Conservation (phyloP, 2,329 filamentous ascomycete genomes). For the Chrysoporthe cubensis region DNA sequence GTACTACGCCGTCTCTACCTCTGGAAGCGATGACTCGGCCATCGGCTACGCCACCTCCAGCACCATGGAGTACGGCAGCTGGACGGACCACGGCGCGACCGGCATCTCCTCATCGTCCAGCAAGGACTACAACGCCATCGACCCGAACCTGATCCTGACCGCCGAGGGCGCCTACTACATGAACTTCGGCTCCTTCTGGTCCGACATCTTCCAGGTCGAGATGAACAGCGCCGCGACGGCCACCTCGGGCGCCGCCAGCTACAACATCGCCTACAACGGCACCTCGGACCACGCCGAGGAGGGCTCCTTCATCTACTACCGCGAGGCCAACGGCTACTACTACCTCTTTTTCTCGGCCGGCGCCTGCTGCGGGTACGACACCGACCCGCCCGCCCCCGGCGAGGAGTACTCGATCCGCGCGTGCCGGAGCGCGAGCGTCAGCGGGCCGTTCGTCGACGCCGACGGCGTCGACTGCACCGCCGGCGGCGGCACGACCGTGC, state of each 20-base stretch:
- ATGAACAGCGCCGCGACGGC: slow-evolving; percentile 45
- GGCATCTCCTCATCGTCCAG: slow-evolving; percentile 51
- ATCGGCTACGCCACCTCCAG: slow-evolving; percentile 59
- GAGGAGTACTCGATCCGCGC: slow-evolving; percentile 70
- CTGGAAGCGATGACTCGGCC: slow-evolving; percentile 62
- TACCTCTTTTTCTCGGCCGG: slow-evolving; percentile 68
- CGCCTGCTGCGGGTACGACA: slow-evolving; percentile 64
- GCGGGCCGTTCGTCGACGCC: slow-evolving; percentile 61
- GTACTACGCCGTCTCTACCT: slow-evolving; percentile 68
- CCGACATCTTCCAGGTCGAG: slow-evolving; percentile 62
- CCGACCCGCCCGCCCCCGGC: slow-evolving; percentile 53
- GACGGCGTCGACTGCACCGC: slow-evolving; percentile 55
- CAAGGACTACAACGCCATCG: slow-evolving; percentile 64
- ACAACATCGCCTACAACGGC: slow-evolving; percentile 58
- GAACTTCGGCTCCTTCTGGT: slow-evolving; percentile 73
- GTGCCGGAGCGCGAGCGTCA: slow-evolving; percentile 59
- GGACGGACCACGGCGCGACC: slow-evolving; percentile 62
- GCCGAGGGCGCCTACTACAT: slow-evolving; percentile 48
- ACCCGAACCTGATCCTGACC: slow-evolving; percentile 54
- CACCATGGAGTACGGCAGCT: slow-evolving; percentile 56
- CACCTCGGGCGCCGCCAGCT: slow-evolving; percentile 31
- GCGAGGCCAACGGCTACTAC: slow-evolving; percentile 53
- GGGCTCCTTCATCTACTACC: slow-evolving; percentile 58
- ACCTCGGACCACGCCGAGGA: slow-evolving; percentile 58
- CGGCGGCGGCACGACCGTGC: slow-evolving; percentile 61